Base-by-base conservation (phyloP, 176 grass and related monocot species). In the Juncus effusus region DNA sequence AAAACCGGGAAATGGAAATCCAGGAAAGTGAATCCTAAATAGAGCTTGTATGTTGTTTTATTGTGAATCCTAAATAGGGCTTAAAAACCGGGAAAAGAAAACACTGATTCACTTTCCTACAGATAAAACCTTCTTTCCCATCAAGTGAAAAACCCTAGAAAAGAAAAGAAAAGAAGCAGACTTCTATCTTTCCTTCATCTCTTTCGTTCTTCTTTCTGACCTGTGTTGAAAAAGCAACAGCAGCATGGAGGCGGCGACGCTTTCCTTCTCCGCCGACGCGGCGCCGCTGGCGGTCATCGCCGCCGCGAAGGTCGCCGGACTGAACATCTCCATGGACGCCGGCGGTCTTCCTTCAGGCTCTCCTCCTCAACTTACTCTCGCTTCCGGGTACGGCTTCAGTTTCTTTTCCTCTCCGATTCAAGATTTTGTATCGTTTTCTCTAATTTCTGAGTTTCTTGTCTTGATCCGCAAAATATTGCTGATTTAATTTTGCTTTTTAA, bases 201-300 rank as follows among this genome's bases (percentile, higher is more conserved):
- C 36, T 15, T 7, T 36, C n/a, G 19, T 28, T 28, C 19, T 28
- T 28, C 19, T 28, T 28, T 28, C 19, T 28, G 19, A 28, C 19
- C 19, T 28, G 19, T 28, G 19, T 28, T 28, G 19, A 47, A 47
- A 47, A 47, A 9, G 1, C 44, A 47, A 28, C 19, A 28, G 45
- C 40, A 47, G 51, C 60, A 88, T 85, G 83, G 88, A 83, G 66
- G 5, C 51, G 56, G 62, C 64, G 54, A 68, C 44, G 15, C 14
- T 91, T 59, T 79, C 82, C 10, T 91, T 88, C 70, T 61, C 82
- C 39, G 58, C 69, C 37, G 92, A 96, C 42, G 60, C 38, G 62
- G 81, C 84, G 14, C 91, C 91, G 13, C 79, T 96, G 3, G 76
- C 84, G 44, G 80, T 88, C 59, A 82, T 96, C 10, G 76, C 79